Percentiles rank a stretch among this genome's conserved stretches.
phyloP scores from a whole-genome alignment of 139 green algal species.

The Tetradesmus obliquus region DNA sequence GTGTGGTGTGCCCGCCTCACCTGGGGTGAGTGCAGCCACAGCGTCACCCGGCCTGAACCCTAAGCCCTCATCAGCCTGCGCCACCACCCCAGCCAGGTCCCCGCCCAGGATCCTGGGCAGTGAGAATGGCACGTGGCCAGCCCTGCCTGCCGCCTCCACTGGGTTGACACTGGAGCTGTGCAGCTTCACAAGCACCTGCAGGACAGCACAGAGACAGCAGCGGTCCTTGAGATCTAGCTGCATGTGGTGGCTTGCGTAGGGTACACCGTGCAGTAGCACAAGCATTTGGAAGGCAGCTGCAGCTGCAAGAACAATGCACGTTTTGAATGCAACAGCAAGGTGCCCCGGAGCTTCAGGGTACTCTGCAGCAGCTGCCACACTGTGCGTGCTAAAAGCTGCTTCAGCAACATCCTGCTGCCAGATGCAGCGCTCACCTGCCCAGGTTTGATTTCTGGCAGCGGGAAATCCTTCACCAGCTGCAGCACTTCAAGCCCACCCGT shows the following conservation, averaged over 20 bases:
- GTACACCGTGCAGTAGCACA: too few relatives aligned
- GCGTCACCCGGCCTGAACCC: conserved; percentile 39
- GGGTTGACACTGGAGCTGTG: background rate
- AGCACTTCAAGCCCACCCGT: background rate
- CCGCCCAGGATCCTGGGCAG: conserved; percentile 43
- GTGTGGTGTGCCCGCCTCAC: background rate
- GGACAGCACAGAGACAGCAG: background rate
- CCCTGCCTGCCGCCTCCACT: background rate
- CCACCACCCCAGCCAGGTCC: conserved; percentile 49
- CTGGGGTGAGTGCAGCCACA: conserved; percentile 47
- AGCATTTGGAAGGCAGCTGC: too few relatives aligned
- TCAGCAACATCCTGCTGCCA: too few relatives aligned
- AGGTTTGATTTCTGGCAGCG: background rate
- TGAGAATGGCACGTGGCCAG: background rate
- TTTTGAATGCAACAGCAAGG: too few relatives aligned
- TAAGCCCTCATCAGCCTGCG: conserved; percentile 41
- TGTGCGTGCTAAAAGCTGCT: too few relatives aligned
- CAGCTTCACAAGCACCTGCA: background rate
- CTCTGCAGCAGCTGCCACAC: too few relatives aligned
- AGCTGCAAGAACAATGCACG: too few relatives aligned
- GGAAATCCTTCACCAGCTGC: background rate
- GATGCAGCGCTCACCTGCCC: too few relatives aligned
- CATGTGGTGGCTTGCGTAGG: too few relatives aligned
- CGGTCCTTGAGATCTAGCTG: too few relatives aligned
- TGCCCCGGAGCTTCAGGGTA: too few relatives aligned